phyloP scores from a whole-genome alignment of 129 eudicot species.

The Chrysanthemum lavandulifolium region DNA sequence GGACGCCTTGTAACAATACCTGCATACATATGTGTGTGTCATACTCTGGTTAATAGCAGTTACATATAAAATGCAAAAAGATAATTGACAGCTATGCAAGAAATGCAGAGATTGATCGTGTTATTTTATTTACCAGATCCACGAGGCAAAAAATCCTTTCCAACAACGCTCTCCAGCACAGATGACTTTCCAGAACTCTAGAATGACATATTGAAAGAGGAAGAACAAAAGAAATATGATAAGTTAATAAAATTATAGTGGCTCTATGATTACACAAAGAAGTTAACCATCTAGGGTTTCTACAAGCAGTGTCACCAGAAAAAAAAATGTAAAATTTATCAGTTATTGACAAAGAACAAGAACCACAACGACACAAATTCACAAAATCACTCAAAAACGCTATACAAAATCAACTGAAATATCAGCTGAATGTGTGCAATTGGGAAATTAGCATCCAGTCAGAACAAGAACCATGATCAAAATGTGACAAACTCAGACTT shows the following conservation, averaged over 20 bases:
- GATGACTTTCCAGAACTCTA: constrained; percentile 98
- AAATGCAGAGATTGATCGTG: not conserved
- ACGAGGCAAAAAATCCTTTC: constrained; percentile 96
- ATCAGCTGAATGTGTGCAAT: not conserved
- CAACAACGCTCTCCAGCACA: constrained; percentile 92
- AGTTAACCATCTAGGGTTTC: too few species aligned
- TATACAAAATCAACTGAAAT: not conserved
- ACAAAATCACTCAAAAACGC: too few species aligned
- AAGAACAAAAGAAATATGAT: too few species aligned
- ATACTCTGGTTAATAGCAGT: constrained; percentile 5
- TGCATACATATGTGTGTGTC: constrained; percentile 25
- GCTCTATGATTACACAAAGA: too few species aligned
- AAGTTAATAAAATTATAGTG: too few species aligned
- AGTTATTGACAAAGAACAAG: too few species aligned
- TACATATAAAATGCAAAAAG: constrained; percentile 6
- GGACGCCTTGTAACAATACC: constrained; percentile 99
- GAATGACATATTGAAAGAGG: not conserved
- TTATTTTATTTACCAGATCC: constrained; percentile 73
- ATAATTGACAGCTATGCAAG: constrained; percentile 3
- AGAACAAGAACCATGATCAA: not conserved
- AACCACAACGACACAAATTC: too few species aligned
- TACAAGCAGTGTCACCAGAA: too few species aligned
- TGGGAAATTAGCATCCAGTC: not conserved
- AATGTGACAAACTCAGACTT: not conserved
- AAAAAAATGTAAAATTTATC: too few species aligned